Evolutionary conservation across 148 eudicot genomes (phyloP).

Genomic region (Vaccinium myrtillus): DNA sequence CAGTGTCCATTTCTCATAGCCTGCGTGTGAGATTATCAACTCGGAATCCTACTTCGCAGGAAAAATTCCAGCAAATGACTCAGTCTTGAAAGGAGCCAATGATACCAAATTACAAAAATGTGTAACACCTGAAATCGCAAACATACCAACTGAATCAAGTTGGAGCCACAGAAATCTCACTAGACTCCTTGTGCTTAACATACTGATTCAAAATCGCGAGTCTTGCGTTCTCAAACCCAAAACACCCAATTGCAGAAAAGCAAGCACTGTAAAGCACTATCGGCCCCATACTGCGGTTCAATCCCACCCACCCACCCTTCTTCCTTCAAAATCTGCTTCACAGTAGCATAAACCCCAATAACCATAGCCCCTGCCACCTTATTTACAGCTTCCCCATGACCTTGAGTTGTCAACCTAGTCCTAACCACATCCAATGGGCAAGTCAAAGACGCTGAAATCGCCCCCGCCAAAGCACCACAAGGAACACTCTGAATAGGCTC

Average conservation of each 20-base stretch:
- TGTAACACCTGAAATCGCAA: not conserved
- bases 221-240: constrained; percentile 89
- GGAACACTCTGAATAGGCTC: constrained; percentile 78
- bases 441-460: constrained; percentile 77
- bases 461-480: constrained; percentile 92
- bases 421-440: constrained; percentile 91
- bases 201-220: constrained; percentile 70
- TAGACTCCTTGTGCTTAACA: constrained; percentile 54
- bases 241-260: constrained; percentile 88
- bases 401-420: constrained; percentile 89
- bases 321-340: constrained; percentile 71
- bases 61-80: not conserved
- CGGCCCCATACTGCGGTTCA: constrained; percentile 90
- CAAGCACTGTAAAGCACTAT: constrained; percentile 88
- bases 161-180: constrained; percentile 21
- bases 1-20: not conserved
- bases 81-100: not conserved
- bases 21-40: not conserved
- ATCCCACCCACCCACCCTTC: constrained; percentile 76
- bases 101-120: not conserved
- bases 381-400: constrained; percentile 43
- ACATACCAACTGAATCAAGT: constrained; percentile 14
- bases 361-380: constrained; percentile 48
- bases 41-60: not conserved
- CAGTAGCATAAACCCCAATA: constrained; percentile 52